These are phyloP conservation scores for Cyathus striatus DNA, from an alignment of 768 basidiomycete genomes.

Conservation along the genomic window DNA sequence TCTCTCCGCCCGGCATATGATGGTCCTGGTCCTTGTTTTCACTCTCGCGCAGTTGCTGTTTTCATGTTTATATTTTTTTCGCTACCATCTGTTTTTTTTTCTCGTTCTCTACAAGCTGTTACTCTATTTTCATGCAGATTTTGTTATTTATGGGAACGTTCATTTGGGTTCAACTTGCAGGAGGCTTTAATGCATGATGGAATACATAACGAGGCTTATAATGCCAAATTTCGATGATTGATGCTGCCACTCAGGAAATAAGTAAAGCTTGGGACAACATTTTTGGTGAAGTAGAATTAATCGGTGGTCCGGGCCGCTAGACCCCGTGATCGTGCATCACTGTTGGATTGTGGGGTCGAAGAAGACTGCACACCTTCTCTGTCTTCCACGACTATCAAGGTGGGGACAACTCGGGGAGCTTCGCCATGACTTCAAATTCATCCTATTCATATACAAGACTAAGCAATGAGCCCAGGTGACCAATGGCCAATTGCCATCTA, in stretches of 20 bases:
- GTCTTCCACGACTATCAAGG: no score
- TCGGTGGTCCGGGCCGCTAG: no score
- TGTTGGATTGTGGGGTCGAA: background rate
- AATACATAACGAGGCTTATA: slow-evolving; percentile 11
- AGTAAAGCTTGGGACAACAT: no score
- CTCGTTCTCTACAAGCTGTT: background rate
- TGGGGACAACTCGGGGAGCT: no score
- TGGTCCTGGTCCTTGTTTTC: background rate
- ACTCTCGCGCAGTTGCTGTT: no score
- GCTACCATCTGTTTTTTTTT: background rate
- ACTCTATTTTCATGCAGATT: background rate
- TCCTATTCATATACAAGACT: slow-evolving; percentile 15
- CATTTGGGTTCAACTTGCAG: slow-evolving; percentile 13
- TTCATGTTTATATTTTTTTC: background rate
- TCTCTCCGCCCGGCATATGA: background rate
- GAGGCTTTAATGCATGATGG: slow-evolving; percentile 13
- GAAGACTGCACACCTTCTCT: no score
- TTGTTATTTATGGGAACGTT: slow-evolving; percentile 11
- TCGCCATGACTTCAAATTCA: slow-evolving; percentile 10
- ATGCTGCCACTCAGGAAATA: no score
- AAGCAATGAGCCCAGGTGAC: slow-evolving; percentile 4
- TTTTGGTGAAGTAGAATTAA: no score
- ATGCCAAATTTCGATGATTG: slow-evolving; percentile 1
- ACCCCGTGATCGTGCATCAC: background rate
- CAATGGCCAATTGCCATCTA: slow-evolving; percentile 1